Evolutionary conservation across 2,329 filamentous ascomycete genomes (phyloP), one percentile per base, ranked within the genome.

Genomic region (Rhinocladiella mackenziei): DNA sequence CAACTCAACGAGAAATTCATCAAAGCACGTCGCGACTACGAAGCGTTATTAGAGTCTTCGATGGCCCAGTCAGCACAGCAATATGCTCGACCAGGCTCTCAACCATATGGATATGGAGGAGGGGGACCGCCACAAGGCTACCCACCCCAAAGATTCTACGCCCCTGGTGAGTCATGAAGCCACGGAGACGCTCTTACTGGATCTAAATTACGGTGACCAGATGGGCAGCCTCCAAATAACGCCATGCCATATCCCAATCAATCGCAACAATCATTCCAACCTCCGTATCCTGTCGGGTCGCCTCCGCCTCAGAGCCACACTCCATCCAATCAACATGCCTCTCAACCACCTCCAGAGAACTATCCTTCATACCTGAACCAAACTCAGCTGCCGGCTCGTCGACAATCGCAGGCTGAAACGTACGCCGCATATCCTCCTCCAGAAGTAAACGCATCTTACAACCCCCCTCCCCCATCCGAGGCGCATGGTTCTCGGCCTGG

Each of bases 1-100:
- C 91, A 97, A 63, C 73, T 98, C 51, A 98, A 98, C 61, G 92
- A 98, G 66, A 97, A 97, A 70, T 98, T 98, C 66, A 97, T 98
- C 74, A 98, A 98, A 68, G 92, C 92, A 33, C 83, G 92, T 54
- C 80, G 91, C 58, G 92, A 98, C 67, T 98, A 98, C 64, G 92
- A 98, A 68, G 83, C 86, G 20, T 76, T 98, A n/a, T 74, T 98
- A 14, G 92, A 98, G 66, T 85, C 87, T 13, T 97, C 91, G 43
- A 97, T 98, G 91, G 82, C 89, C 1, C 91, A 96, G 56, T 85
- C 89, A n/a, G 81, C 86, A 39, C 84, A 86, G 60, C 44, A 46
- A 40, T 80, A 66, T 40, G 56, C 48, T 14, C 53, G 58, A 4
- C 57, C 55, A 10, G 43, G 45, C 6, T 54, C 51, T 15, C 71